Evolutionary conservation across 1,284 basidiomycete species (phyloP).

Genomic region (Neolentinus lepideus): DNA sequence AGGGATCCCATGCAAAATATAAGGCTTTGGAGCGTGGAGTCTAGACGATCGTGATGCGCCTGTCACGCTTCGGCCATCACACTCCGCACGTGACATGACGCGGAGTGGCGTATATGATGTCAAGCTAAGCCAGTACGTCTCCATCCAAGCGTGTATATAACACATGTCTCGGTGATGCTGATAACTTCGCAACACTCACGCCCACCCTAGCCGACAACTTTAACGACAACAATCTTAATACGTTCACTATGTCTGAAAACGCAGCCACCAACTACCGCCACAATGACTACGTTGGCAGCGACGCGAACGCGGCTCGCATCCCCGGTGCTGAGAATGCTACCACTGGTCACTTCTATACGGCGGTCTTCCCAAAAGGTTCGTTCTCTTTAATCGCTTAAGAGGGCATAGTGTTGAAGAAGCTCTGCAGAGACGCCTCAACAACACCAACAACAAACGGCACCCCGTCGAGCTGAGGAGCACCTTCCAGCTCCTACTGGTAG

Average conservation of each 20-base stretch:
- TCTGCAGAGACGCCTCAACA: neutral
- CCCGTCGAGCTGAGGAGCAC: constrained; percentile 17
- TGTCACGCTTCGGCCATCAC: too few species aligned
- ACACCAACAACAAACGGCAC: constrained; percentile 2
- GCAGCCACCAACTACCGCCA: constrained; percentile 15
- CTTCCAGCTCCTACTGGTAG: constrained; percentile 20
- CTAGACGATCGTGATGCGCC: too few species aligned
- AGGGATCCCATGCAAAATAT: too few species aligned
- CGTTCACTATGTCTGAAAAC: constrained; percentile 11
- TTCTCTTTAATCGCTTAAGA: neutral
- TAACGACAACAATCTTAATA: neutral
- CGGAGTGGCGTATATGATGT: too few species aligned
- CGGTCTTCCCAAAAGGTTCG: constrained; percentile 17
- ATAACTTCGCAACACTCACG: too few species aligned
- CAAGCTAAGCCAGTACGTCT: too few species aligned
- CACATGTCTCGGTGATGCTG: too few species aligned
- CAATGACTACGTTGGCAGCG: constrained; percentile 23
- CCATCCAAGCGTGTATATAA: too few species aligned
- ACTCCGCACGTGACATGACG: too few species aligned
- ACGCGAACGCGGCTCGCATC: constrained; percentile 17
- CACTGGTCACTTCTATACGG: constrained; percentile 18
- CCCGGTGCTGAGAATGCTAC: constrained; percentile 21
- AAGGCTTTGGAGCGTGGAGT: too few species aligned
- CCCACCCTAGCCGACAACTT: too few species aligned
- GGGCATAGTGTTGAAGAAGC: constrained; percentile 2